Percentiles rank a stretch among this genome's conserved stretches.
Conservation (phyloP, 2,329 filamentous ascomycete genomes). For the Alternaria solani region DNA sequence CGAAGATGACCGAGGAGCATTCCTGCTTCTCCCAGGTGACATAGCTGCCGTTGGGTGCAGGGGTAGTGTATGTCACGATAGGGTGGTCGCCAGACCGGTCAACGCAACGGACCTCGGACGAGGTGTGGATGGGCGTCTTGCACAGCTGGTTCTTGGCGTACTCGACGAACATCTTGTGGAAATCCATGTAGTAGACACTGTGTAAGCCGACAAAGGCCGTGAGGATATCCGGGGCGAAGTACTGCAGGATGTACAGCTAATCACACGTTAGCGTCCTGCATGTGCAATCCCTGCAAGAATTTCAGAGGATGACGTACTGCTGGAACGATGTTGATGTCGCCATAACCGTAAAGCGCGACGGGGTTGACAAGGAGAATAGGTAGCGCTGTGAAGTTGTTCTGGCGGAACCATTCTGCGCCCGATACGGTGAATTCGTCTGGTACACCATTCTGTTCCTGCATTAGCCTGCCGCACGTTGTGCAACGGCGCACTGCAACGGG, state of each 20-base stretch:
- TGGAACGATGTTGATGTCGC: slow-evolving; percentile 49
- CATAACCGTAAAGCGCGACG: slow-evolving; percentile 49
- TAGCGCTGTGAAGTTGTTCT: slow-evolving; percentile 48
- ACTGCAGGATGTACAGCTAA: slow-evolving; percentile 51
- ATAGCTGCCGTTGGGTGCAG: slow-evolving; percentile 36
- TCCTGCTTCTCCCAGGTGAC: slow-evolving; percentile 44
- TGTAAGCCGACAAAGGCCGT: slow-evolving; percentile 48
- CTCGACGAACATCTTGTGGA: slow-evolving; percentile 48
- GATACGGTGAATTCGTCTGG: slow-evolving; percentile 47
- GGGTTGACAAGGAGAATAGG: slow-evolving; percentile 47
- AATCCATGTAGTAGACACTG: slow-evolving; percentile 50
- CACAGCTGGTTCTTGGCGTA: slow-evolving; percentile 42
- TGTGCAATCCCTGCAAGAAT: slow-evolving; percentile 31
- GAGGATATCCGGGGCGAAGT: slow-evolving; percentile 51
- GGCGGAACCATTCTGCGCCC: slow-evolving; percentile 45
- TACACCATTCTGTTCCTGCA: slow-evolving; percentile 43
- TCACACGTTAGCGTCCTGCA: slow-evolving; percentile 38
- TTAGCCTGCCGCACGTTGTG: slow-evolving; percentile 25
- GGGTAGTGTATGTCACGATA: slow-evolving; percentile 43
- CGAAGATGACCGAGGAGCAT: slow-evolving; percentile 48
- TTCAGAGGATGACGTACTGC: slow-evolving; percentile 42
- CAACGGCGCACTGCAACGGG: slow-evolving; percentile 12
- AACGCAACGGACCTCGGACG: slow-evolving; percentile 46
- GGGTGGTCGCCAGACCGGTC: slow-evolving; percentile 47
- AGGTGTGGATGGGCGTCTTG: slow-evolving; percentile 44